These are phyloP conservation scores for Crotalaria pallida DNA, from an alignment of 306 rosid genomes.

Conservation along the genomic window DNA sequence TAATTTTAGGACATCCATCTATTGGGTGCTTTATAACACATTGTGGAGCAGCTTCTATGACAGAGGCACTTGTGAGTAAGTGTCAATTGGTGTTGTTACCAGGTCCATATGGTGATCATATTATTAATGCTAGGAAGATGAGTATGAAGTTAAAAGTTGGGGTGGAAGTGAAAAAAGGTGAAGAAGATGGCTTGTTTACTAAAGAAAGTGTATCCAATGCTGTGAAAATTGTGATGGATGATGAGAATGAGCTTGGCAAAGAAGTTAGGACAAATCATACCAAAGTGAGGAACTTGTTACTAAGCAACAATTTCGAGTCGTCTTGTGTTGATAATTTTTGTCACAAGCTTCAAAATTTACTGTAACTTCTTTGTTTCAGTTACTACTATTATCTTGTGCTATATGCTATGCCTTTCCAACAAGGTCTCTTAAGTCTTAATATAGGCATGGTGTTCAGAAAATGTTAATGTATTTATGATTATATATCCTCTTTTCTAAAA, in stretches of 20 bases:
- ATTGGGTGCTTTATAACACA: too few species aligned
- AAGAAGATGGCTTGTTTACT: constrained; percentile 45
- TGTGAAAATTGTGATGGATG: constrained; percentile 42
- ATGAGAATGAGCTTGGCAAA: constrained; percentile 31
- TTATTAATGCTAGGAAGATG: constrained; percentile 32
- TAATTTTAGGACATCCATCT: constrained; percentile 42
- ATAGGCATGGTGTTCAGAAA: too few species aligned
- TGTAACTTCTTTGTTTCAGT: not conserved
- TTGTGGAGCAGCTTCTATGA: constrained; percentile 49
- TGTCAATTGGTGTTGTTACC: constrained; percentile 55
- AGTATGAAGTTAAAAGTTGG: constrained; percentile 28
- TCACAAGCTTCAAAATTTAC: not conserved
- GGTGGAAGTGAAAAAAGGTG: constrained; percentile 52
- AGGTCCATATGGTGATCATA: constrained; percentile 25
- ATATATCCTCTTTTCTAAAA: too few species aligned
- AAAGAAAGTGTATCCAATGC: constrained; percentile 40
- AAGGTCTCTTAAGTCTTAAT: too few species aligned
- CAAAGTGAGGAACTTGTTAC: constrained; percentile 26
- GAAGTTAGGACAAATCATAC: constrained; percentile 34
- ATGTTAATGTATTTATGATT: too few species aligned
- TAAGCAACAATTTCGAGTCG: not conserved
- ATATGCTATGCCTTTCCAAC: too few species aligned
- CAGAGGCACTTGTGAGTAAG: constrained; percentile 34
- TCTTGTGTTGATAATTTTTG: constrained; percentile 15
- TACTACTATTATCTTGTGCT: too few species aligned